Percentiles rank a stretch among this genome's conserved stretches.
phyloP scores from a whole-genome alignment of 2,329 filamentous ascomycete genomes.

The Fusarium luffae region DNA sequence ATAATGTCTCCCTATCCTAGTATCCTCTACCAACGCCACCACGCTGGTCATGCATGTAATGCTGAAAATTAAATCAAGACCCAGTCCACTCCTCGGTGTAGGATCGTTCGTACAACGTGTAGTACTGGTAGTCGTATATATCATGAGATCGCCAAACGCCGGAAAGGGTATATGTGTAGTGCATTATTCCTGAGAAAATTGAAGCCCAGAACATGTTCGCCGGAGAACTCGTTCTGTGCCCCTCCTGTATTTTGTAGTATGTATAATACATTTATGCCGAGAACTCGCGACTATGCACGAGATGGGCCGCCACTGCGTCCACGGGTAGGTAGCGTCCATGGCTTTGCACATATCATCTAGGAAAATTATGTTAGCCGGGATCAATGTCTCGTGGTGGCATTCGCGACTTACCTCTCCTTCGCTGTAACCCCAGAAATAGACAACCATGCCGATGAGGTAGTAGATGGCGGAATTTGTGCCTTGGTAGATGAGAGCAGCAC shows the following conservation, averaged over 20 bases:
- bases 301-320: conserved; percentile 47
- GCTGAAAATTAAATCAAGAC: conserved; percentile 14
- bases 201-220: conserved; percentile 12
- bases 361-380: conserved; percentile 14
- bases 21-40: conserved; percentile 15
- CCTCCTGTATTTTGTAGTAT: conserved; percentile 21
- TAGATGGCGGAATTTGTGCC: conserved; percentile 92
- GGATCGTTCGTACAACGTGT: conserved; percentile 3
- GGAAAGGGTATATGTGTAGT: conserved; percentile 29
- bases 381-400: not conserved
- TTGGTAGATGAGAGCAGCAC: conserved; percentile 86
- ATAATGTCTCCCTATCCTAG: not conserved
- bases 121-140: conserved; percentile 25
- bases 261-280: conserved; percentile 30
- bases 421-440: conserved; percentile 97
- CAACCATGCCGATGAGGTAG: conserved; percentile 83
- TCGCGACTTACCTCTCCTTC: conserved; percentile 85
- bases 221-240: conserved; percentile 3
- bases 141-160: conserved; percentile 36
- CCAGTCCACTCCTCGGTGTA: conserved; percentile 7
- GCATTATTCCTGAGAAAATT: conserved; percentile 10
- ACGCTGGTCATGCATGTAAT: conserved; percentile 22
- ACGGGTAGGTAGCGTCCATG: conserved; percentile 75
- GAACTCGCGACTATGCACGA: conserved; percentile 34
- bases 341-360: conserved; percentile 74